Percentiles rank a stretch among this genome's conserved stretches.
These are phyloP conservation scores for Anisodus acutangulus DNA, from an alignment of 257 asterid genomes.

Conservation along the genomic window DNA sequence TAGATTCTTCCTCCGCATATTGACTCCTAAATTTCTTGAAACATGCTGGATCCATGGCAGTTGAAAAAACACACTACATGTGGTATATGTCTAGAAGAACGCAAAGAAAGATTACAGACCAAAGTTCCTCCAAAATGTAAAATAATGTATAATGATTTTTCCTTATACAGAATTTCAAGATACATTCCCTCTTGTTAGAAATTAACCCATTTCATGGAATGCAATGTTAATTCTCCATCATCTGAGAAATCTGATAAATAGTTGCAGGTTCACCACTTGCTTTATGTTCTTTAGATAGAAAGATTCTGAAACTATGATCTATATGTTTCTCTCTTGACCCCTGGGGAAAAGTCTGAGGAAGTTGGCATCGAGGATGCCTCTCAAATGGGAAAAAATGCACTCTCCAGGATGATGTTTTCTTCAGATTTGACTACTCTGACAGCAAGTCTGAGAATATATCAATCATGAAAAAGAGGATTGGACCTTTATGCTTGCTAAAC, in stretches of 20 bases:
- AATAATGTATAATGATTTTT: background rate
- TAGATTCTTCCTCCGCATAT: background rate
- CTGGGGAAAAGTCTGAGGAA: background rate
- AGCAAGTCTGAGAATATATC: constrained; percentile 5
- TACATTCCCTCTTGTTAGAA: background rate
- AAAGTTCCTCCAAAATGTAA: constrained; percentile 7
- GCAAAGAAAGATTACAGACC: constrained; percentile 13
- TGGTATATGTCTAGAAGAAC: background rate
- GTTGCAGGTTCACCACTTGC: background rate
- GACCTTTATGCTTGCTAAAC: constrained; percentile 3
- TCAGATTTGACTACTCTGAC: constrained; percentile 19
- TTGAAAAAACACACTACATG: background rate
- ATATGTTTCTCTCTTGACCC: constrained; percentile 19
- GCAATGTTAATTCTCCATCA: background rate
- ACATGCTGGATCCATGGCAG: background rate
- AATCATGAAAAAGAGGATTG: constrained; percentile 18
- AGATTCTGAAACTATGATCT: background rate
- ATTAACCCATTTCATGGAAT: background rate
- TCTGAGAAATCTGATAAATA: background rate
- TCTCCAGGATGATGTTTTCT: background rate
- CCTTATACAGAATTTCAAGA: background rate
- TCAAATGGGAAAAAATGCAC: background rate
- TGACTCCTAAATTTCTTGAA: constrained; percentile 21
- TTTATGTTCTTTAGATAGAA: constrained; percentile 11
- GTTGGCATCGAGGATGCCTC: background rate